These are phyloP conservation scores for Lichenothelia convexa DNA, from an alignment of 495 filamentous ascomycete genomes.

Conservation along the genomic window DNA sequence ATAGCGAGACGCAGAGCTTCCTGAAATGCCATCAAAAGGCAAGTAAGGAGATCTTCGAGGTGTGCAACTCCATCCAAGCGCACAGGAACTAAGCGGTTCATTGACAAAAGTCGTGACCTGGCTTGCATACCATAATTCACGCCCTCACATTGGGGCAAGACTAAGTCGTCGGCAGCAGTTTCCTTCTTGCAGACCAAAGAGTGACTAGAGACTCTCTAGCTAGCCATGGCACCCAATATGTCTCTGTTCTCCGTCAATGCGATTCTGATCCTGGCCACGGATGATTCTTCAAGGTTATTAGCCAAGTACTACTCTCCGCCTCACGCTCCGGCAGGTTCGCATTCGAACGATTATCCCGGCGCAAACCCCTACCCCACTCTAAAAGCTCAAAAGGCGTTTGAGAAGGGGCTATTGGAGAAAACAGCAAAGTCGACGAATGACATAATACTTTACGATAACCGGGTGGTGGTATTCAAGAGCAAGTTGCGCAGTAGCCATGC, in stretches of 20 bases:
- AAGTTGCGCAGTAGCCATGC: too few species aligned
- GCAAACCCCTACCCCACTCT: conserved; percentile 72
- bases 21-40: too few species aligned
- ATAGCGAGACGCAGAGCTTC: too few species aligned
- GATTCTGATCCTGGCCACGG: conserved; percentile 72
- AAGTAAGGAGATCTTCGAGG: too few species aligned
- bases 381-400: conserved; percentile 86
- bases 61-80: too few species aligned
- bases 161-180: too few species aligned
- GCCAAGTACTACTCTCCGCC: conserved; percentile 89
- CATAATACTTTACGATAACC: conserved; percentile 91
- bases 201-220: conserved; percentile 1
- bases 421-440: conserved; percentile 88
- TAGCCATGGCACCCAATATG: conserved; percentile 39
- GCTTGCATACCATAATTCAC: too few species aligned
- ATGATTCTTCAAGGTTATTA: conserved; percentile 80
- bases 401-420: conserved; percentile 90
- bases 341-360: conserved; percentile 37
- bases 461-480: conserved; percentile 93
- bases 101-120: too few species aligned
- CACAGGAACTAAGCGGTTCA: too few species aligned
- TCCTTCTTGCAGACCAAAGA: too few species aligned
- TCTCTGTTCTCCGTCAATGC: conserved; percentile 86
- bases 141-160: too few species aligned
- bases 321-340: conserved; percentile 44